These are phyloP conservation scores for Desmodesmus armatus DNA, from an alignment of 139 green algal genomes.

Conservation along the genomic window DNA sequence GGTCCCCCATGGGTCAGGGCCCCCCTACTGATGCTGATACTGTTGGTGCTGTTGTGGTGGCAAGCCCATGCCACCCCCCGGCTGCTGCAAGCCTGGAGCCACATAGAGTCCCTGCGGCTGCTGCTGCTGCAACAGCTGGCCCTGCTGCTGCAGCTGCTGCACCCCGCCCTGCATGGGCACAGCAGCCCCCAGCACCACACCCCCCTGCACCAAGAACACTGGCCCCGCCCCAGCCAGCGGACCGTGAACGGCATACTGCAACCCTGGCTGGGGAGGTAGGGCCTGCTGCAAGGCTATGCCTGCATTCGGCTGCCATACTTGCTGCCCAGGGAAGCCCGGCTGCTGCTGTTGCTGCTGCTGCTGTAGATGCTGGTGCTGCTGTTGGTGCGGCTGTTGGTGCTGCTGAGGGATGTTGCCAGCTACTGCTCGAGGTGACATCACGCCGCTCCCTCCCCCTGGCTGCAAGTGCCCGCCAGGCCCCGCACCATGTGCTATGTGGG, in stretches of 20 bases:
- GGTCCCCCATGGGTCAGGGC: no score
- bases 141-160: no score
- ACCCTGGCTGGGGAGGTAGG: background rate
- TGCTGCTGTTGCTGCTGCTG: background rate
- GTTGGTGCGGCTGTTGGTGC: background rate
- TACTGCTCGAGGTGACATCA: background rate
- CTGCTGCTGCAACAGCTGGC: no score
- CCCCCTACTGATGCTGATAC: no score
- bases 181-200: background rate
- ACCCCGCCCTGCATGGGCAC: background rate
- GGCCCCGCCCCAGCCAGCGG: background rate
- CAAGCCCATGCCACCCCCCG: no score
- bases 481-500: background rate
- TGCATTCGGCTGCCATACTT: background rate
- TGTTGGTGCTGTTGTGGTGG: no score
- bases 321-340: background rate
- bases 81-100: no score
- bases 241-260: background rate
- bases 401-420: background rate
- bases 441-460: no score
- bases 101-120: no score
- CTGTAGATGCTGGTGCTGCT: background rate
- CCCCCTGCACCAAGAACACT: background rate
- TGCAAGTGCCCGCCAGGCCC: background rate
- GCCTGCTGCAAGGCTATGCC: background rate